Evolutionary conservation across 148 eudicot species (phyloP), one percentile per base, ranked within the genome.

Genomic region (Rhododendron ferrugineum): DNA sequence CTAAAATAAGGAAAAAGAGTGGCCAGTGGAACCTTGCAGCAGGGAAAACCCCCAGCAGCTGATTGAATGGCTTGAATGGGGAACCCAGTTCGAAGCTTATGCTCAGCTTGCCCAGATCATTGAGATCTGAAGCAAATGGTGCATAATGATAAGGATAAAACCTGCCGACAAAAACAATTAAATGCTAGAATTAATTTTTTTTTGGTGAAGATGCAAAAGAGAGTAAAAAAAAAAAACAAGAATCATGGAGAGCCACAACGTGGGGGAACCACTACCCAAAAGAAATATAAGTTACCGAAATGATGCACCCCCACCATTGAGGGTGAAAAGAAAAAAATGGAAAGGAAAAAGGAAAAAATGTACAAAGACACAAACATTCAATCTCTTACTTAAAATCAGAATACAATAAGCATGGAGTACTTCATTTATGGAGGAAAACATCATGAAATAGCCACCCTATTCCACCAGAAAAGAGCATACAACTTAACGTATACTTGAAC

Each of bases 61-160:
- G 98, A 92, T 95, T 93, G 79, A 97, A 95, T 84, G 99, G 99
- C 86, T 95, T 97, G 88, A 97, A 97, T 60, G 99, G 99, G 50
- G 92, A 85, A 66, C 99, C 99, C 70, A 94, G 86, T 79, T 95
- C 95, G 88, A 95, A 97, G 64, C 85, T 90, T 80, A 97, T 93
- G 88, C 93, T 87, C 89, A 95, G 83, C 84, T 90, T 82, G 64
- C 87, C 93, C 85, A 97, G 88, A 87, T 90, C 93, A 86, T 91
- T 95, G 78, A 97, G 91, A 88, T 97, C 99, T 44, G 99, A 97
- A 86, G 99, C 99, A 93, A 97, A 97, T 52, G 99, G 99, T 26
- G 99, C 99, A 92, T 97, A 97, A 90, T 97, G 98, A 86, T 97
- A 97, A 64, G 99, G 99, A 88, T 94, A 97, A 89, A 97, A 97